Evolutionary conservation across 2,329 filamentous ascomycete species (phyloP), one percentile per base, ranked within the genome.

Genomic region (Lachnellula suecica): DNA sequence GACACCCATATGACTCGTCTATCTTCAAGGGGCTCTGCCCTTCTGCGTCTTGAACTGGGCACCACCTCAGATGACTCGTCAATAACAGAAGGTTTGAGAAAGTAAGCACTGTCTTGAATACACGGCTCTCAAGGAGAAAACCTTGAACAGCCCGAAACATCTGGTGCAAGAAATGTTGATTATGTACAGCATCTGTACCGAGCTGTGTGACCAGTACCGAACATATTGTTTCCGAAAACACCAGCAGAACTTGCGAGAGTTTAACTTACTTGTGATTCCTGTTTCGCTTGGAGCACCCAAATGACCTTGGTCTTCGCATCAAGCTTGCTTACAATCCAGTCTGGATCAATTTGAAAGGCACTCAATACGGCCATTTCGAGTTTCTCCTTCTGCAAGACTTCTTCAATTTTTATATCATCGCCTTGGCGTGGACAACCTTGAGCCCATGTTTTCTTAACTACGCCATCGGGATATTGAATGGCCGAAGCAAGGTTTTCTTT

Each of bases 371-470:
- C 92, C 35, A 91, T 81, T 46, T 88, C 75, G 8, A 97, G 75
- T 11, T 85, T 78, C 2, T 82, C 72, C 55, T 83, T 85, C 67
- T 96, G 88, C 1, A 97, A 71, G 0, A 97, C 81, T 67, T 97
- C 91, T 63, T 96, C 90, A 37, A 97, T 84, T 54, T 85, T 94
- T 66, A 97, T 90, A 57, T 96, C 90, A 56, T 91, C 80, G 4
- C 74, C 75, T 0, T 68, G 74, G 31, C 88, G 78, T 2, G 79
- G 73, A 57, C 81, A 82, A 2, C 86, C 84, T 31, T 75, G 75
- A 0, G 82, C 84, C 83, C 88, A 93, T 0, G 94, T 97, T 64
- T 88, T 90, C 70, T 90, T 94, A 43, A 97, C 82, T 0, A 77
- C 74, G 1, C 92, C 93, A 29, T 63, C 37, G 10, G 66, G 66